Conservation (phyloP, 331 rosid species). For the Dryas integrifolia region DNA sequence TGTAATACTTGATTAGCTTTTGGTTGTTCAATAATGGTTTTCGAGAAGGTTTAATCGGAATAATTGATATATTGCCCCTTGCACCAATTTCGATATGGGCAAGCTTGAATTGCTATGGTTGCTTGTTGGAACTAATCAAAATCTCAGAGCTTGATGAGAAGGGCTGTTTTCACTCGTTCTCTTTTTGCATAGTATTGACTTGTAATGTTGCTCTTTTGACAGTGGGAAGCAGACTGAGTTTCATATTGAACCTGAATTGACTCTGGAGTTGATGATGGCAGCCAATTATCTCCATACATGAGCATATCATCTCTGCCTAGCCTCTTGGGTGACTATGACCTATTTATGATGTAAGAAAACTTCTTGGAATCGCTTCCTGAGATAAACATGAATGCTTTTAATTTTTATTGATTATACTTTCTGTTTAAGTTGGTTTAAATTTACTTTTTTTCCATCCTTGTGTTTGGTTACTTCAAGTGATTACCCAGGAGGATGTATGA, state of each 20-base stretch:
- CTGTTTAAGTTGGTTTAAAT: neutral
- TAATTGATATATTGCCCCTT: neutral
- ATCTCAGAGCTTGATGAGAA: neutral
- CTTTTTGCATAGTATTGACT: slow-evolving; percentile 1
- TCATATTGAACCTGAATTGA: slow-evolving; percentile 83
- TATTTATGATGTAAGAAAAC: slow-evolving; percentile 25
- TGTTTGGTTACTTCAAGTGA: slow-evolving; percentile 21
- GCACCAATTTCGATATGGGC: neutral
- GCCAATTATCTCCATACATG: slow-evolving; percentile 90
- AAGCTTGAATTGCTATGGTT: neutral
- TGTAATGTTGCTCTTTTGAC: slow-evolving; percentile 21
- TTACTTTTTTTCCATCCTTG: slow-evolving; percentile 2
- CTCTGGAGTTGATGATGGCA: slow-evolving; percentile 92
- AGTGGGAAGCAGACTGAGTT: slow-evolving; percentile 91
- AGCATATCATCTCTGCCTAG: slow-evolving; percentile 24
- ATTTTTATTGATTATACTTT: neutral
- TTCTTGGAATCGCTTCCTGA: slow-evolving; percentile 9
- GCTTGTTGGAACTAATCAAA: neutral
- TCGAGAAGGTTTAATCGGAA: neutral
- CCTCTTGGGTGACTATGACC: slow-evolving; percentile 19
- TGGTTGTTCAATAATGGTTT: neutral
- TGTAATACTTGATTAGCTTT: neutral
- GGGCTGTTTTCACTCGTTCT: neutral
- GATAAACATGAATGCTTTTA: neutral
- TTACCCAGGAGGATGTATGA: slow-evolving; percentile 16